These are phyloP conservation scores for Colletotrichum lini DNA, from an alignment of 2,329 filamentous ascomycete species.

Conservation along the genomic window DNA sequence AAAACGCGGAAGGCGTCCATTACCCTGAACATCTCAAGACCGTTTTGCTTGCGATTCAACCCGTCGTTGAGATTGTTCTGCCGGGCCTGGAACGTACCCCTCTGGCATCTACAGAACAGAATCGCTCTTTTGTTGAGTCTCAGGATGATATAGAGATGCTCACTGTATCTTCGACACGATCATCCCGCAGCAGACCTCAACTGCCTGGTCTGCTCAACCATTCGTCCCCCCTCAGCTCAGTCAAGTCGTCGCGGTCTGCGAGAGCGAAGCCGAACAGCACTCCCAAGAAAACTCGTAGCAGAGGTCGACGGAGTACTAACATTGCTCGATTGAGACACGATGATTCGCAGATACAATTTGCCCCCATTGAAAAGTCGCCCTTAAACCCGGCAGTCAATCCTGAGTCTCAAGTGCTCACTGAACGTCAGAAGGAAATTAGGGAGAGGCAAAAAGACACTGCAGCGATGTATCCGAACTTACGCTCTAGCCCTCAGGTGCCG, in stretches of 20 bases:
- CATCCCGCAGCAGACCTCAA: conserved; percentile 45
- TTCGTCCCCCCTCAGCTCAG: conserved; percentile 52
- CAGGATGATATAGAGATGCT: conserved; percentile 59
- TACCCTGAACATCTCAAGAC: conserved; percentile 77
- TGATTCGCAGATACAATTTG: conserved; percentile 86
- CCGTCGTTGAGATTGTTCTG: conserved; percentile 63
- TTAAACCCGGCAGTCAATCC: conserved; percentile 58
- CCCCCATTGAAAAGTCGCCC: conserved; percentile 74
- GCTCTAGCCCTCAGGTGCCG: conserved; percentile 63
- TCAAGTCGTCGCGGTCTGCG: conserved; percentile 51
- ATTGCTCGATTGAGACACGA: conserved; percentile 79
- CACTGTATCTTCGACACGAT: conserved; percentile 45
- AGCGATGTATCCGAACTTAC: conserved; percentile 77
- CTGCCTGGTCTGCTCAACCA: conserved; percentile 39
- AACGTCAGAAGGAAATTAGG: conserved; percentile 83
- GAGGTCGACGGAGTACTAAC: conserved; percentile 19
- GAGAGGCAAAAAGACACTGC: conserved; percentile 77
- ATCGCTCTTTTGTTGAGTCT: conserved; percentile 62
- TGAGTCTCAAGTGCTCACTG: conserved; percentile 83
- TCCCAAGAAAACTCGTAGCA: conserved; percentile 40
- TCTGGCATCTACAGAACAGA: conserved; percentile 56
- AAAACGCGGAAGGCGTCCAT: conserved; percentile 68
- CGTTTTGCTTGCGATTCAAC: conserved; percentile 73
- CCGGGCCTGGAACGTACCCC: conserved; percentile 59
- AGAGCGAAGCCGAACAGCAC: conserved; percentile 47